Conservation (phyloP, 352 stramenopile species). For the Phytopythium cucurbitacearum region DNA sequence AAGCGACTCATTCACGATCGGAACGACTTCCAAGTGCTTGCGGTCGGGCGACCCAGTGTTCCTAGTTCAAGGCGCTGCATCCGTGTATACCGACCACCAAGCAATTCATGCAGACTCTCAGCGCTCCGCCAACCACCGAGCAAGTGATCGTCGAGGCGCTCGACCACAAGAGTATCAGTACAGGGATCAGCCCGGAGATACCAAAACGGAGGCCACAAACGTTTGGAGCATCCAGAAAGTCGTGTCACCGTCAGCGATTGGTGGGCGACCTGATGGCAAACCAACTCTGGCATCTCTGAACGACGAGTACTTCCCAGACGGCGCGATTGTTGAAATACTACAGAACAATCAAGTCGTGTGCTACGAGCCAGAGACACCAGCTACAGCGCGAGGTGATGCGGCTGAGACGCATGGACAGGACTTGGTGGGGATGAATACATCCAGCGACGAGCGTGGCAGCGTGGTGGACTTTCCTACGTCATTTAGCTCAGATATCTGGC, state of each 20-base stretch:
- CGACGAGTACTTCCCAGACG: constrained; percentile 9
- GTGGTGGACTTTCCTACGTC: no score
- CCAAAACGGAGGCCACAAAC: background rate
- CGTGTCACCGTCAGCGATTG: background rate
- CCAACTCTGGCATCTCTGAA: background rate
- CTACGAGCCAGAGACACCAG: constrained; percentile 10
- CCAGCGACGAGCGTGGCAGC: no score
- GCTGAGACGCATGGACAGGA: no score
- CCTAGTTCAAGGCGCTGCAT: constrained; percentile 20
- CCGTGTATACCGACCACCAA: constrained; percentile 8
- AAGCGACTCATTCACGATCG: constrained; percentile 14
- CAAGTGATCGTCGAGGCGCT: constrained; percentile 7
- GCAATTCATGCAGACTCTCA: constrained; percentile 13
- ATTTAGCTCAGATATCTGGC: no score
- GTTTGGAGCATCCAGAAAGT: constrained; percentile 1
- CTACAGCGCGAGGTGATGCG: background rate
- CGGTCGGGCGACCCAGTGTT: constrained; percentile 19
- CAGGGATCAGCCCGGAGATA: no score
- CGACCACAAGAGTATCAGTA: background rate
- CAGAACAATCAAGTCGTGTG: constrained; percentile 17
- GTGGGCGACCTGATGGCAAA: background rate
- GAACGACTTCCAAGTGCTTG: constrained; percentile 16
- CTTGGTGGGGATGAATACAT: no score
- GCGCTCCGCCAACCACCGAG: background rate
- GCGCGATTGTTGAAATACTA: constrained; percentile 9